Evolutionary conservation across 352 stramenopile genomes (phyloP).

Genomic region (Phytophthora capsici): DNA sequence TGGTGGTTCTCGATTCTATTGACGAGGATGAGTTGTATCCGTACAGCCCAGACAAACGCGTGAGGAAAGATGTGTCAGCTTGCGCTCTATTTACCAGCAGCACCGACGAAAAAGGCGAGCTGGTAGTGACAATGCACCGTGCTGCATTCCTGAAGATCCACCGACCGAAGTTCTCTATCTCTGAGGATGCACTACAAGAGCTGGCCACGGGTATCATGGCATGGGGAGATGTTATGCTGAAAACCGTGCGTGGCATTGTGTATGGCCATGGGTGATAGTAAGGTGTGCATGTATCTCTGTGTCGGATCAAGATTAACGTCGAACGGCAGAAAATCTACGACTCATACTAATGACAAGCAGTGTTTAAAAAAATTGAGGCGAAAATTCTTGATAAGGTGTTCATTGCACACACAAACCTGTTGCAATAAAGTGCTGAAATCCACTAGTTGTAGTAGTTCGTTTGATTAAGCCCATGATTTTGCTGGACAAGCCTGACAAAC

Average conservation of each 20-base stretch:
- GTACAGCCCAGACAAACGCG: slow-evolving; percentile 33
- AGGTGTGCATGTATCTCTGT: not conserved
- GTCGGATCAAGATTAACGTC: not conserved
- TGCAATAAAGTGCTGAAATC: not conserved
- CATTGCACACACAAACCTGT: not conserved
- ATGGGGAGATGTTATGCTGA: slow-evolving; percentile 21
- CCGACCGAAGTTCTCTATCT: slow-evolving; percentile 14
- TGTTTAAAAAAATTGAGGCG: no score
- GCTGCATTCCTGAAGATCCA: slow-evolving; percentile 40
- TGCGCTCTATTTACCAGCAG: slow-evolving; percentile 14
- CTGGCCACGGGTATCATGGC: slow-evolving; percentile 22
- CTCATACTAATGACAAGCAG: no score
- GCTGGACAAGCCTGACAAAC: slow-evolving; percentile 28
- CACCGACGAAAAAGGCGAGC: slow-evolving; percentile 6
- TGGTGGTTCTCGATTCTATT: slow-evolving; percentile 39
- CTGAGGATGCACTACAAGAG: slow-evolving; percentile 16
- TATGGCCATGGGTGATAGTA: not conserved
- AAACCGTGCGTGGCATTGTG: slow-evolving; percentile 22
- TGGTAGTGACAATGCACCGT: slow-evolving; percentile 35
- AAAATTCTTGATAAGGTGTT: not conserved
- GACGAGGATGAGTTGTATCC: slow-evolving; percentile 51
- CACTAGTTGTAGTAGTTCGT: not conserved
- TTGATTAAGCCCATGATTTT: slow-evolving; percentile 36
- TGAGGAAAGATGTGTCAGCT: slow-evolving; percentile 30
- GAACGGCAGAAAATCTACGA: not conserved